These are phyloP conservation scores for Leccinum aurantiacum DNA, from an alignment of 768 basidiomycete genomes.

Conservation along the genomic window DNA sequence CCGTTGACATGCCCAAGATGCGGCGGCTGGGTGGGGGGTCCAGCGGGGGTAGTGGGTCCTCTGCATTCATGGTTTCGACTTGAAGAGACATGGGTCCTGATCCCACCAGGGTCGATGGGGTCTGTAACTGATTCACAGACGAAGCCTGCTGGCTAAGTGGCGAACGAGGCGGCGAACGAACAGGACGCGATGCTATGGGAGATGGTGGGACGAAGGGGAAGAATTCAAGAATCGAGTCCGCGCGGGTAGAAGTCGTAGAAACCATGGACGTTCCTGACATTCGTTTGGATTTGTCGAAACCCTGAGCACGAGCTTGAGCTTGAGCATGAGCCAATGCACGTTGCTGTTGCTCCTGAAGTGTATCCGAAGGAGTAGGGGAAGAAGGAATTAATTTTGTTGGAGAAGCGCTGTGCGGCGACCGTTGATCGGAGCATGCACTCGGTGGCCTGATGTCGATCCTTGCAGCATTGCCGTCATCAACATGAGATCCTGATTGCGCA, in stretches of 20 bases:
- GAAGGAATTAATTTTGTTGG: constrained; percentile 63
- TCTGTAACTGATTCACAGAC: constrained; percentile 21
- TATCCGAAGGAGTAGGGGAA: constrained; percentile 30
- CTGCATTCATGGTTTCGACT: constrained; percentile 26
- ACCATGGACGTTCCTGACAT: constrained; percentile 66
- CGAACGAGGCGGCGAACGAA: constrained; percentile 73
- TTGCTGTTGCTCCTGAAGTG: constrained; percentile 67
- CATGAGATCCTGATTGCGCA: constrained; percentile 55
- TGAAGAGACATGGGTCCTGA: constrained; percentile 1
- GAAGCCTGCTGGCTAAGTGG: constrained; percentile 64
- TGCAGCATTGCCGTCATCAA: constrained; percentile 64
- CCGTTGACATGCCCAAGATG: constrained; percentile 69
- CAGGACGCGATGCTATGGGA: constrained; percentile 79
- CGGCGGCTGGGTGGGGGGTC: constrained; percentile 57
- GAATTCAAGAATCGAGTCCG: constrained; percentile 82
- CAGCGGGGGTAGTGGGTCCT: constrained; percentile 36
- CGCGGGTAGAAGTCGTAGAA: constrained; percentile 67
- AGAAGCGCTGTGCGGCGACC: constrained; percentile 55
- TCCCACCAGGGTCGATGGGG: constrained; percentile 2
- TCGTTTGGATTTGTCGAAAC: constrained; percentile 44
- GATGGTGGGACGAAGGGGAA: constrained; percentile 91
- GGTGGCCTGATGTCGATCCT: constrained; percentile 62
- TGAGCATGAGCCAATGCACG: constrained; percentile 61
- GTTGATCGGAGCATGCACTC: constrained; percentile 39
- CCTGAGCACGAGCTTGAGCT: constrained; percentile 57